These are phyloP conservation scores for Emmonsia crescens DNA, from an alignment of 2,329 filamentous ascomycete species.

Conservation along the genomic window DNA sequence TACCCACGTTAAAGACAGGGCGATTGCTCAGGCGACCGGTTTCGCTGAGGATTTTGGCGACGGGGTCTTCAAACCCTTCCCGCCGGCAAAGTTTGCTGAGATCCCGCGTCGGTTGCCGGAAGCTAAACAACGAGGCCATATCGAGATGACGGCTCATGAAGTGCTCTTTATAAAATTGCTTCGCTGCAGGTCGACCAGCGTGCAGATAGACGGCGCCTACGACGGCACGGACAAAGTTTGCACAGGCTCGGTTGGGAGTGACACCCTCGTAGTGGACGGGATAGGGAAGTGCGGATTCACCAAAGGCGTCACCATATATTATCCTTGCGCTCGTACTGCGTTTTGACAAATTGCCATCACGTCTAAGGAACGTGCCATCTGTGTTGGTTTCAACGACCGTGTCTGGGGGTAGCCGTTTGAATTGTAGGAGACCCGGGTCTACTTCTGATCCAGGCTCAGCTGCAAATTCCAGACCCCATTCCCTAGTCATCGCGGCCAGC, in stretches of 20 bases:
- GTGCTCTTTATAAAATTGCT: conserved; percentile 73
- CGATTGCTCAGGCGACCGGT: conserved; percentile 75
- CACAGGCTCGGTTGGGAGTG: conserved; percentile 50
- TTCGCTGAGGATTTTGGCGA: conserved; percentile 80
- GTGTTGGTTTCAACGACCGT: conserved; percentile 27
- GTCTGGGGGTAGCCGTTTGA: conserved; percentile 43
- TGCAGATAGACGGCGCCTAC: conserved; percentile 80
- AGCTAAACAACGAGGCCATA: conserved; percentile 67
- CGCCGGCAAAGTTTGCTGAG: conserved; percentile 71
- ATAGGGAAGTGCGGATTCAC: conserved; percentile 43
- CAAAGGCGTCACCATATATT: conserved; percentile 75
- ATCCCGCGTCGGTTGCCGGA: conserved; percentile 74
- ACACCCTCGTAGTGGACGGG: conserved; percentile 23
- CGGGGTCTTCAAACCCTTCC: conserved; percentile 78
- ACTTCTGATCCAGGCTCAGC: conserved; percentile 81
- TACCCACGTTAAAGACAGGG: conserved; percentile 87
- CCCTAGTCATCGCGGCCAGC: conserved; percentile 59
- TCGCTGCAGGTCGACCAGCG: conserved; percentile 64
- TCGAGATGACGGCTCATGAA: conserved; percentile 71
- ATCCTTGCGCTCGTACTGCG: conserved; percentile 66
- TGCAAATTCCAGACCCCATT: conserved; percentile 90
- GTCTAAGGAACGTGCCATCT: conserved; percentile 32
- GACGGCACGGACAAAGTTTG: conserved; percentile 71
- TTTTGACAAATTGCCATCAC: conserved; percentile 45
- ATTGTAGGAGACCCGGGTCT: conserved; percentile 82